Percentiles rank a stretch among this genome's conserved stretches.
phyloP scores from a whole-genome alignment of 345 rosid species.

The Moricandia moricandioides region DNA sequence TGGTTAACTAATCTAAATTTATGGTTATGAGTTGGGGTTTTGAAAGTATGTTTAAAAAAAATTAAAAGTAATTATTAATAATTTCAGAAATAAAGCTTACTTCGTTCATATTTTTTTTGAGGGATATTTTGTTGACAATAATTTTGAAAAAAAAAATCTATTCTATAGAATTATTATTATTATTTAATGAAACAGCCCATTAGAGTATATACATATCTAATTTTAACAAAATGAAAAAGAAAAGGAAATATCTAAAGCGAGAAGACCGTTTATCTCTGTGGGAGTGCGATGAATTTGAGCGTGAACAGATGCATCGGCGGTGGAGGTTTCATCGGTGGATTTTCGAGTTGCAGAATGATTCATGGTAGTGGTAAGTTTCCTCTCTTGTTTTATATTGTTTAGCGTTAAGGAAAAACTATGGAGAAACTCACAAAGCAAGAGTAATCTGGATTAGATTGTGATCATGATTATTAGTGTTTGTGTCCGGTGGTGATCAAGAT shows the following conservation, averaged over 20 bases:
- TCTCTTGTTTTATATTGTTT: background rate
- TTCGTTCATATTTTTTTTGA: too few species aligned
- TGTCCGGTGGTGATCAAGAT: background rate
- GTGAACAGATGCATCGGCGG: background rate
- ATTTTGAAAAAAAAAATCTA: too few species aligned
- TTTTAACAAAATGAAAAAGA: background rate
- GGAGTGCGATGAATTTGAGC: background rate
- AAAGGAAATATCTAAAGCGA: background rate
- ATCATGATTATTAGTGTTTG: background rate
- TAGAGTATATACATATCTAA: background rate
- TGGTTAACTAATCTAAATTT: too few species aligned
- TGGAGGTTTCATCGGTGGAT: background rate
- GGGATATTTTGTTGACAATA: too few species aligned
- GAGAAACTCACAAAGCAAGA: background rate
- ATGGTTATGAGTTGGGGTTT: too few species aligned
- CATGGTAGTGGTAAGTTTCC: background rate
- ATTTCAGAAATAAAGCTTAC: too few species aligned
- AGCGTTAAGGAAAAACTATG: background rate
- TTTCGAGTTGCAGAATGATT: background rate
- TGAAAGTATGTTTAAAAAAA: too few species aligned
- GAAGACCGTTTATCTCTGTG: background rate
- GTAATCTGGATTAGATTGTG: background rate
- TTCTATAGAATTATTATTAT: too few species aligned
- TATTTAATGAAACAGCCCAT: background rate
- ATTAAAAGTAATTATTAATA: too few species aligned